A percentile compares a stretch with the other conserved stretches of the same genome.
These are phyloP conservation scores for Colletotrichum falcatum DNA, from an alignment of 2,329 filamentous ascomycete species.

Conservation along the genomic window DNA sequence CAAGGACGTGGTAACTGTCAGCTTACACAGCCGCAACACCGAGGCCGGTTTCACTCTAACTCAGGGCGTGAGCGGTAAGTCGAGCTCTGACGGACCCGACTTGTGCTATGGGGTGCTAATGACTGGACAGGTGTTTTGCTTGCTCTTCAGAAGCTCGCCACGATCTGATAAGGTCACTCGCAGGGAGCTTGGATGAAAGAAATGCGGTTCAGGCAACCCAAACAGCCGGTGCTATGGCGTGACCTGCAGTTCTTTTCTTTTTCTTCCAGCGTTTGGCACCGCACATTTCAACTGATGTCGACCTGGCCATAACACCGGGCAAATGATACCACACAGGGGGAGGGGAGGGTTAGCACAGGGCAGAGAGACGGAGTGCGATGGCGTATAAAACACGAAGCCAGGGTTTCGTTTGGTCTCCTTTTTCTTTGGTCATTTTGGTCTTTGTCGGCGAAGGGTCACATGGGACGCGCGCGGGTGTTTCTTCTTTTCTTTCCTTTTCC, in stretches of 20 bases:
- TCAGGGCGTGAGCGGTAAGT: conserved; percentile 89
- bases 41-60: conserved; percentile 87
- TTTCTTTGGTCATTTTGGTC: not conserved
- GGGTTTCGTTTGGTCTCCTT: conserved; percentile 22
- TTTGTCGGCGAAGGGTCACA: conserved; percentile 5
- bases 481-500: too few relatives aligned
- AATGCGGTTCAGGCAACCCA: not conserved
- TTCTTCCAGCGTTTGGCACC: not conserved
- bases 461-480: not conserved
- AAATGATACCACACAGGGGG: conserved; percentile 38
- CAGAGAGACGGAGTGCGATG: conserved; percentile 25
- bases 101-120: not conserved
- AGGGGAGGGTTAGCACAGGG: conserved; percentile 29
- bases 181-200: not conserved
- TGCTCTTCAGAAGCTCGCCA: conserved; percentile 57
- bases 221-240: not conserved
- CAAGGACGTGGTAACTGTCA: conserved; percentile 84
- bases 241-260: too few relatives aligned
- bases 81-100: not conserved
- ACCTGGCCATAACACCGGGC: conserved; percentile 36
- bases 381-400: conserved; percentile 38
- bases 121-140: conserved; percentile 54
- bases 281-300: conserved; percentile 31
- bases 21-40: conserved; percentile 87
- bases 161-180: not conserved